Conservation (phyloP, 176 grass and related monocot species). For the Carex kokanica region DNA sequence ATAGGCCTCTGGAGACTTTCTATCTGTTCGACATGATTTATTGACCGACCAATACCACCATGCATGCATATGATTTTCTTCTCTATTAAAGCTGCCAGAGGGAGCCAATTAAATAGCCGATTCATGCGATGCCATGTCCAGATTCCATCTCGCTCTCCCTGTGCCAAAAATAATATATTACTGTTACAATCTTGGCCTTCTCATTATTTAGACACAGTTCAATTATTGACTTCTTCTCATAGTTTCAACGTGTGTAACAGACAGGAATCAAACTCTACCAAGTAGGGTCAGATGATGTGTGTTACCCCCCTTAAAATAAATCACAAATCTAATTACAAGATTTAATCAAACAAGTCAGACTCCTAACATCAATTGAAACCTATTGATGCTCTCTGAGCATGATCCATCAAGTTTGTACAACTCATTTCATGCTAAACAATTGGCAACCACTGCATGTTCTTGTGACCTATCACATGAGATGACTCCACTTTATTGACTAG, state of each 20-base stretch:
- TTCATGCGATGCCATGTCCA: constrained; percentile 99
- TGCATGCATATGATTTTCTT: constrained; percentile 99
- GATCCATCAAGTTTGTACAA: neutral
- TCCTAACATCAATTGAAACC: neutral
- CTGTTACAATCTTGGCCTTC: neutral
- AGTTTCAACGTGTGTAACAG: neutral
- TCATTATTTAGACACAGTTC: neutral
- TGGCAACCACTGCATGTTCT: neutral
- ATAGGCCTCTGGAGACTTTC: constrained; percentile 97
- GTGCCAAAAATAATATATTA: constrained; percentile 32
- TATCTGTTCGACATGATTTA: constrained; percentile 98
- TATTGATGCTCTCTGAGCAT: neutral
- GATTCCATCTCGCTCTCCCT: constrained; percentile 98
- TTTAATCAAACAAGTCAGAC: neutral
- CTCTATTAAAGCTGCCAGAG: constrained; percentile 93
- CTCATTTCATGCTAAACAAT: neutral
- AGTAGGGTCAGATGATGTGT: neutral
- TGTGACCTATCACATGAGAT: neutral
- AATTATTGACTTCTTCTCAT: neutral
- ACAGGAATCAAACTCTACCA: neutral
- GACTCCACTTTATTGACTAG: neutral
- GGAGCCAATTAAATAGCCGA: constrained; percentile 97
- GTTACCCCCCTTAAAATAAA: neutral
- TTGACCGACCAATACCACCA: constrained; percentile 97
- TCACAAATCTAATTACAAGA: neutral